Conservation (phyloP, 441 rosid species). For the Erodium moschatum region DNA sequence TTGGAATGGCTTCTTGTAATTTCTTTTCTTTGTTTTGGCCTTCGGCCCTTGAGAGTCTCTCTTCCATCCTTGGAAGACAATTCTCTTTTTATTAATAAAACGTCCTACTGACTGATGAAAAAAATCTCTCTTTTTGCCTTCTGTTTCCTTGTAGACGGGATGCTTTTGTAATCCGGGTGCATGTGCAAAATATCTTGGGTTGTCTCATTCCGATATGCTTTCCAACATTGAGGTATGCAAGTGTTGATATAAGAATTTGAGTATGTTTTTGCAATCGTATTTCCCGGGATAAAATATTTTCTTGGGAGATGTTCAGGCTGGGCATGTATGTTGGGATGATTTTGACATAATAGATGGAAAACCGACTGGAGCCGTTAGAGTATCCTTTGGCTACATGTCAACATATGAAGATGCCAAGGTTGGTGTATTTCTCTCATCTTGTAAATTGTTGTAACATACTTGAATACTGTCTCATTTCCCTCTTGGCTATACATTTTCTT, state of each 20-base stretch:
- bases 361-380: slow-evolving; percentile 87
- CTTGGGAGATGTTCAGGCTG: slow-evolving; percentile 47
- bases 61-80: too few species aligned
- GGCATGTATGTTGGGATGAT: slow-evolving; percentile 97
- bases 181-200: slow-evolving; percentile 83
- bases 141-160: slow-evolving; percentile 66
- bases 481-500: too few species aligned
- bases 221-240: slow-evolving; percentile 67
- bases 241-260: background rate
- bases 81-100: too few species aligned
- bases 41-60: too few species aligned
- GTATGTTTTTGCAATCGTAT: slow-evolving; percentile 9
- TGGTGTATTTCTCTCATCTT: slow-evolving; percentile 5
- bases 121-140: slow-evolving; percentile 17
- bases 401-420: slow-evolving; percentile 89
- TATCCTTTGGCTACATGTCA: slow-evolving; percentile 94
- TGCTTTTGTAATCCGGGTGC: slow-evolving; percentile 99
- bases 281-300: slow-evolving; percentile 14
- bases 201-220: slow-evolving; percentile 77
- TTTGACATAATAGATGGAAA: slow-evolving; percentile 71
- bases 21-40: too few species aligned
- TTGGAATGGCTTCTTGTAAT: too few species aligned
- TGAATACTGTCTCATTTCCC: background rate
- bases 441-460: slow-evolving; percentile 5
- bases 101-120: too few species aligned